These are phyloP conservation scores for Diaporthe citri DNA, from an alignment of 2,329 filamentous ascomycete genomes.

Conservation along the genomic window DNA sequence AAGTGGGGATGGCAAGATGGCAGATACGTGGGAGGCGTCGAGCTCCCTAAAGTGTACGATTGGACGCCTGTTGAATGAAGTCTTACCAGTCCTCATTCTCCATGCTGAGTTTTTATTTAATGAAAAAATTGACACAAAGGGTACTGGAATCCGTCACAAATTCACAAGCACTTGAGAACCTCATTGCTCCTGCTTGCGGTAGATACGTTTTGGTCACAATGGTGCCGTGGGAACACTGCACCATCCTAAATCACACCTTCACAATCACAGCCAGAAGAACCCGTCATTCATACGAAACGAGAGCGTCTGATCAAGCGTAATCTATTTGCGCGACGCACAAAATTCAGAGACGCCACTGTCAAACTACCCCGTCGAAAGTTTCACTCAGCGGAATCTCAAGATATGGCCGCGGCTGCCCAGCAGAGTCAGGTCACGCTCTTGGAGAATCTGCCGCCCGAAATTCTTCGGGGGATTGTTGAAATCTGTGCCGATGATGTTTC, in stretches of 20 bases:
- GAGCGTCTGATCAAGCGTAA: neutral
- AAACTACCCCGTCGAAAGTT: neutral
- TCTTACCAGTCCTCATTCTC: neutral
- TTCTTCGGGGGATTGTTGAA: neutral
- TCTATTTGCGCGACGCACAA: neutral
- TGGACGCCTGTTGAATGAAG: neutral
- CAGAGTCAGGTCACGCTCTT: neutral
- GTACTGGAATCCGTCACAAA: neutral
- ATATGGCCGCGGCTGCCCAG: neutral
- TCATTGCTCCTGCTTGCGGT: neutral
- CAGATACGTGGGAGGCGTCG: neutral
- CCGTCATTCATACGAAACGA: accelerated
- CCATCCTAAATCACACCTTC: no score
- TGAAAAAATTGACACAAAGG: accelerated
- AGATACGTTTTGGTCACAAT: neutral
- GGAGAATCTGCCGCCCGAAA: neutral
- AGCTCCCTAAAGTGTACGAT: neutral
- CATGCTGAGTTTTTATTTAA: neutral
- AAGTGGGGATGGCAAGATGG: neutral
- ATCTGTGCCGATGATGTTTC: neutral
- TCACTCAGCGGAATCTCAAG: no score
- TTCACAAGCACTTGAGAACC: neutral
- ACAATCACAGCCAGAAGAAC: neutral
- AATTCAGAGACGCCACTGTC: accelerated
- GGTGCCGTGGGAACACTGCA: neutral